Evolutionary conservation across 345 rosid genomes (phyloP).

Genomic region (Camelina laxa): DNA sequence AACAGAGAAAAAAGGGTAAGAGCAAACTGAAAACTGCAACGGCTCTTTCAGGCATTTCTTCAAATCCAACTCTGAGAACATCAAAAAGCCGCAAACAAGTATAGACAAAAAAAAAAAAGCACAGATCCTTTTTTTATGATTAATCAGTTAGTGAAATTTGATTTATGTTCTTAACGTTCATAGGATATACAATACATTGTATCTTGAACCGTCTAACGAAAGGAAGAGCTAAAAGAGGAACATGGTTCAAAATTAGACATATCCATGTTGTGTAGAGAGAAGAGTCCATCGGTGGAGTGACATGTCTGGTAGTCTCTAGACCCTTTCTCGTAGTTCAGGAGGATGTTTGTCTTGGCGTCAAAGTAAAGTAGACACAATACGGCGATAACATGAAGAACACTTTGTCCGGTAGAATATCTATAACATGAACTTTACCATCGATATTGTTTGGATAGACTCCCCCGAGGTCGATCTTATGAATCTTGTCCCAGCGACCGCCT

Average conservation of each 20-base stretch:
- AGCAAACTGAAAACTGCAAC: too few species aligned
- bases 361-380: background rate
- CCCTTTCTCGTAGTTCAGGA: background rate
- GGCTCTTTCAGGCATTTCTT: too few species aligned
- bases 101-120: background rate
- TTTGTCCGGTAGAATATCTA: background rate
- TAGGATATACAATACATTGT: background rate
- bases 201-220: background rate
- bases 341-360: background rate
- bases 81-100: background rate
- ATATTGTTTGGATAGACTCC: background rate
- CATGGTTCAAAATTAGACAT: background rate
- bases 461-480: background rate
- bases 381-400: background rate
- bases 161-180: background rate
- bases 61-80: background rate
- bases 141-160: background rate
- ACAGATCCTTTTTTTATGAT: background rate
- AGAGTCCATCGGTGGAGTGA: conserved; percentile 13
- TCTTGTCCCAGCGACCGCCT: background rate
- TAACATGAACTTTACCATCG: background rate
- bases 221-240: background rate
- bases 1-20: too few species aligned
- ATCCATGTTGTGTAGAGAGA: background rate
- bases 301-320: background rate